Base-by-base conservation (phyloP, 1,284 basidiomycete species). In the Testicularia cyperi region DNA sequence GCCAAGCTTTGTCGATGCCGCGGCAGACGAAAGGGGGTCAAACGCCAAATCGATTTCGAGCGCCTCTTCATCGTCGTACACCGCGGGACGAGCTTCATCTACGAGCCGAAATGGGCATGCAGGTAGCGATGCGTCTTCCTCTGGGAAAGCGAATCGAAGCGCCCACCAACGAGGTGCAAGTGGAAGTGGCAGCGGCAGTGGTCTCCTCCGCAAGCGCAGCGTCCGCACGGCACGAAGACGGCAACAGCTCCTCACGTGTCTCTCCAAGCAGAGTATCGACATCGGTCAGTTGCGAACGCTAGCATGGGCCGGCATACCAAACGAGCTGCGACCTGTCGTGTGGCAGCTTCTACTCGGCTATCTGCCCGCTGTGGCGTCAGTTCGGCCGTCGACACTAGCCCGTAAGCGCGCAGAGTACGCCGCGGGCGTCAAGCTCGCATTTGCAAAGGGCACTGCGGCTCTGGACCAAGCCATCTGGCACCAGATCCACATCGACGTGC, bases 241-340 rank as follows among this genome's bases (percentile, higher is more conserved):
- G 13, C 58, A 65, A 47, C 62, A 63, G 21, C 53, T 72, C n/a
- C 48, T 60, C 35, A 33, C 39, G 24, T 72, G 70, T 26, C 55
- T 72, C 2, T 46, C 39, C 35, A 61, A 57, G 31, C 49, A 61
- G 31, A 63, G 52, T 33, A 65, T 74, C 40, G 61, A 70, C 37
- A 48, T 73, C 21, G 88, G 84, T 16, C 86, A 89, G 75, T 81
- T 98, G 51, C 83, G 91, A 33, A 88, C 89, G 66, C 82, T 96
- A 23, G 87, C 92, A n/a, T 99, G 94, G 94, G 87, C 87, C 37
- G 95, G 95, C 14, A 87, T 97, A 15, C 94, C 95, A 1, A 77
- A 79, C 36, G 88, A 92, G 68, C 81, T 99, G 18, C 83, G 95
- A 29, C 90, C 92, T 0, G 83, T 95, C 68, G 88, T 88, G 12